Evolutionary conservation across 441 rosid species (phyloP).

Genomic region (Jatropha podagrica): DNA sequence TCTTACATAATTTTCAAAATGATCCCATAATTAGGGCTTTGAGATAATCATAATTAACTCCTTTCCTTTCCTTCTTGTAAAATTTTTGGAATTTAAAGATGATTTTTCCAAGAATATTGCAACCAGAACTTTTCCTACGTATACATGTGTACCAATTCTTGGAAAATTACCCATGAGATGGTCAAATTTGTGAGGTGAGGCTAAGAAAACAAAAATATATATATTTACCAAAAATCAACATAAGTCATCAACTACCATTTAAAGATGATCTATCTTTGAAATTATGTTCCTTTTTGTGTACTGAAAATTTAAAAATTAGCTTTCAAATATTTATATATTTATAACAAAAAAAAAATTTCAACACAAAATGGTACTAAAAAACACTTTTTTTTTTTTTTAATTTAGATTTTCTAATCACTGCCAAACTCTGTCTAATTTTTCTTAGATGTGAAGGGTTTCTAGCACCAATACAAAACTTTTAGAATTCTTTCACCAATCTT

Average conservation of each 20-base stretch:
- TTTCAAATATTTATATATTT: too few relatives aligned
- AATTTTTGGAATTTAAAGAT: too few relatives aligned
- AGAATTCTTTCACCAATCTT: not conserved
- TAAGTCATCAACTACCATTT: constrained; percentile 16
- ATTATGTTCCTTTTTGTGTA: not conserved
- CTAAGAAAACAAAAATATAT: not conserved
- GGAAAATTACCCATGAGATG: not conserved
- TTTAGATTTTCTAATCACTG: not conserved
- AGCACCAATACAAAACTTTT: not conserved
- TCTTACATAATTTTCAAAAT: not conserved
- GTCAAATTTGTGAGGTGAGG: not conserved
- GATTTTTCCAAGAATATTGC: constrained; percentile 5
- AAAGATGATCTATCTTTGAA: not conserved
- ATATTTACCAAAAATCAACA: not conserved
- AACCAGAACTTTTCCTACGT: not conserved
- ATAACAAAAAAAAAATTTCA: too few relatives aligned
- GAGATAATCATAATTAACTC: not conserved
- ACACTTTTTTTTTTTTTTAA: not conserved
- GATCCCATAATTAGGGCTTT: not conserved
- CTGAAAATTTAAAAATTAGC: not conserved
- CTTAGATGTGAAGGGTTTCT: not conserved
- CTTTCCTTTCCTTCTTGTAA: not conserved
- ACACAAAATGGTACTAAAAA: too few relatives aligned
- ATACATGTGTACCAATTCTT: not conserved
- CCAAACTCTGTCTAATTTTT: not conserved